These are phyloP conservation scores for Sporothrix inflata DNA, from an alignment of 2,329 filamentous ascomycete species.

Conservation along the genomic window DNA sequence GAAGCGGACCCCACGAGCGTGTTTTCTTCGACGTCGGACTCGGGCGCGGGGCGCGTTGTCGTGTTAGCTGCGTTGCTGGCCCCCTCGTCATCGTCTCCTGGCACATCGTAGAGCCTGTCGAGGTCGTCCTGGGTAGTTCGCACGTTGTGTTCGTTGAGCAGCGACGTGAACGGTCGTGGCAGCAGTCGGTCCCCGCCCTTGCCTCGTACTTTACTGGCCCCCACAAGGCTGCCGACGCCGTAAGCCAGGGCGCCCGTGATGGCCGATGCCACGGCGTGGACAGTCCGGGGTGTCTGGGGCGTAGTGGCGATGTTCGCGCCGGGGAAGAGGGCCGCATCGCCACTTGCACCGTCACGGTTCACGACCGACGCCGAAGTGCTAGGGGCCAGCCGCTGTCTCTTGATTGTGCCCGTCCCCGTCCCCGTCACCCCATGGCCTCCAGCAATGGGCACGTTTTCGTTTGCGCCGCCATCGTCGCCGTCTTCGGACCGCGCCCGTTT, in stretches of 20 bases:
- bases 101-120: constrained; percentile 35
- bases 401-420: background rate
- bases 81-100: constrained; percentile 31
- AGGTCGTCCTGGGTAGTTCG: constrained; percentile 17
- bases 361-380: background rate
- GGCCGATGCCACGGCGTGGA: constrained; percentile 34
- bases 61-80: background rate
- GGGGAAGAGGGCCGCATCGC: background rate
- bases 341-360: background rate
- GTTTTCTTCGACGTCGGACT: constrained; percentile 19
- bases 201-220: background rate
- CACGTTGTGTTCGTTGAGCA: background rate
- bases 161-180: constrained; percentile 9
- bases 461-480: background rate
- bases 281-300: constrained; percentile 34
- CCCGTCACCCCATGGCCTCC: background rate
- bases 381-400: constrained; percentile 23
- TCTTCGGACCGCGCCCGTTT: constrained; percentile 30
- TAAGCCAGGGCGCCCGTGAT: constrained; percentile 30
- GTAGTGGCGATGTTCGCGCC: constrained; percentile 24
- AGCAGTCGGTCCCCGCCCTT: background rate
- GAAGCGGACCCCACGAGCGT: constrained; percentile 30
- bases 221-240: constrained; percentile 21
- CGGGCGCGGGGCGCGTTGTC: background rate
- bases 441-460: background rate